Base-by-base conservation (phyloP, 1,284 basidiomycete genomes). In the Fomes fomentarius region DNA sequence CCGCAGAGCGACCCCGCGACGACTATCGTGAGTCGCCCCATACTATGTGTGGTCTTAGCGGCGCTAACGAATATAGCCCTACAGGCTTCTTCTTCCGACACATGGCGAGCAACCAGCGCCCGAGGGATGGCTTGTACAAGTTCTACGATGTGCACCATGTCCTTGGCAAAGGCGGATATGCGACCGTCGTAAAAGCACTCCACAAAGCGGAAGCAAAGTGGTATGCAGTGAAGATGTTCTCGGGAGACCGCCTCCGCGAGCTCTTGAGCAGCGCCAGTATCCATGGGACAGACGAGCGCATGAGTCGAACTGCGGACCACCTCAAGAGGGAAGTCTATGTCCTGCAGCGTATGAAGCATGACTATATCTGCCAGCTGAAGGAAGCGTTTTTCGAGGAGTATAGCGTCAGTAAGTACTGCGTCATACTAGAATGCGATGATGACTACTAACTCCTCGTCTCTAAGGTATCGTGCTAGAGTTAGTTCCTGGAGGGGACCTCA, bases 151-250 rank as follows among this genome's bases (percentile, higher is more conserved):
- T 89, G 33, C 75, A 75, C n/a, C 68, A 74, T 50, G 84, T 87
- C 69, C 79, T 94, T 7, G 91, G 91, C 47, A 84, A 83, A 57
- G 91, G 91, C 10, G 83, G 88, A 4, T 93, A 92, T 62, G 92
- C 89, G 2, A 85, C 83, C 4, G 91, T 93, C 19, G 78, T 85
- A 72, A 86, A 84, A 59, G 89, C 84, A 2, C 71, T 91, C 25
- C 74, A 80, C 58, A 79, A 81, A 11, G 63, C 66, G 9, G 82
- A 79, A 15, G 84, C 87, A 4, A 69, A 78, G 49, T 83, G 80
- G 77, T 85, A 79, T 56, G 89, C 89, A 1, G 80, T 91, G 65
- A 93, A 93, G 73, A 85, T 90, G 71, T 87, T 93, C 50, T 76
- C 81, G 33, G 70, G 74, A 34, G 68, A 73, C 71, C 74, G 73